Evolutionary conservation across 345 rosid species (phyloP).

Genomic region (Trapa incisa): DNA sequence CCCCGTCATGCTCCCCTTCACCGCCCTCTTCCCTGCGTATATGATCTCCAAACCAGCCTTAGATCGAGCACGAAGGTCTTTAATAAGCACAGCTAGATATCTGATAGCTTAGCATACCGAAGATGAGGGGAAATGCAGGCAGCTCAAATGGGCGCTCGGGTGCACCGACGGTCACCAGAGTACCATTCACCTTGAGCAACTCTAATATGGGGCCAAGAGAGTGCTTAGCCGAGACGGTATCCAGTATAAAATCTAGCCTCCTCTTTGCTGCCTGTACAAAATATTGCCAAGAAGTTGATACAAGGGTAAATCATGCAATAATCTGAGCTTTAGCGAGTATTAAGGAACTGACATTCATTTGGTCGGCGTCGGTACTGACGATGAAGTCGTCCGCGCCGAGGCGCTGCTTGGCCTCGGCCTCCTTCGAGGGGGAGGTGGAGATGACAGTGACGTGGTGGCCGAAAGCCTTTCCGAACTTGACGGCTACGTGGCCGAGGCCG

Average conservation of each 20-base stretch:
- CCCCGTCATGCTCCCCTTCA: conserved; percentile 48
- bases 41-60: no score
- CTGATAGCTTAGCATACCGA: conserved; percentile 23
- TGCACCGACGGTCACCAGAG: conserved; percentile 34
- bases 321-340: no score
- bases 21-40: conserved; percentile 33
- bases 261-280: conserved; percentile 25
- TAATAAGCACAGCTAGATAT: neutral
- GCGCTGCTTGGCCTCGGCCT: conserved; percentile 34
- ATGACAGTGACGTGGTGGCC: conserved; percentile 50
- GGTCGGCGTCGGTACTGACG: conserved; percentile 28
- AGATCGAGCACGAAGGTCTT: neutral
- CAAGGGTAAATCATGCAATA: no score
- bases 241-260: conserved; percentile 38
- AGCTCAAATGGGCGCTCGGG: conserved; percentile 34
- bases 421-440: conserved; percentile 48
- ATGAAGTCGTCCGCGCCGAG: conserved; percentile 45
- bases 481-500: conserved; percentile 45
- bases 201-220: conserved; percentile 36
- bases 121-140: conserved; percentile 47
- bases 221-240: conserved; percentile 47
- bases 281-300: no score
- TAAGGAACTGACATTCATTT: conserved; percentile 30
- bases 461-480: conserved; percentile 47
- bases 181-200: conserved; percentile 41